Evolutionary conservation across 2,329 filamentous ascomycete genomes (phyloP), one percentile per base, ranked within the genome.

Genomic region (Fusarium secorum): DNA sequence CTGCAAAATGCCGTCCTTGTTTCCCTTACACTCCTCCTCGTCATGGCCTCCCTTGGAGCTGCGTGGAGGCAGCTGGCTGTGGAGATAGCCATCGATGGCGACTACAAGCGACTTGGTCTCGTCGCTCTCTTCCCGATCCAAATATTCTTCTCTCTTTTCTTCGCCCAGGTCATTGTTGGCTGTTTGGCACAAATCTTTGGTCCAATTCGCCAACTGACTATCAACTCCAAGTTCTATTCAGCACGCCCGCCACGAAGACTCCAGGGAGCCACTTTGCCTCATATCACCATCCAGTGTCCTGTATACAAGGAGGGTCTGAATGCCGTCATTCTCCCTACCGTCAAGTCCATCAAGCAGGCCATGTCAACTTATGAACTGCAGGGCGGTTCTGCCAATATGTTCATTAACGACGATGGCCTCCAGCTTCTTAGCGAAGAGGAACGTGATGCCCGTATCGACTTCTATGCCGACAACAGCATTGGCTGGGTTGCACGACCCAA

Each of bases 251-350:
- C 91, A 3, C 86, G 87, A 24, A 85, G 91, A 51, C 80, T 94
- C 32, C 86, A 87, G 61, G 82, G 81, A 3, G 76, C 81, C 11
- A 77, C 84, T 30, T 85, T 95, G 20, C 92, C 91, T 4, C 92
- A 93, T 76, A 85, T 93, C 70, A 95, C 93, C 6, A 92, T 97
- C 44, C 93, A 97, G 77, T 95, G 93, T 79, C 93, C 93, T 8
- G 92, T 97, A 0, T 97, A 96, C 83, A 96, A 95, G 79, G 93
- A 97, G 79, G 93, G 93, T 71, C 85, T 97, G 5, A 83, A 83
- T 38, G 88, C 85, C 67, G 93, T 97, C 79, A 94, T 95, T 75
- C 87, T 86, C 24, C 93, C 93, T 11, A 95, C 93, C 0, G 88
- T 95, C 75, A 89, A 89, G 75, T 94, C 92, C 4, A 87, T 95